Evolutionary conservation across 2,329 filamentous ascomycete genomes (phyloP), one percentile per base, ranked within the genome.

Genomic region (Phialophora verrucosa): DNA sequence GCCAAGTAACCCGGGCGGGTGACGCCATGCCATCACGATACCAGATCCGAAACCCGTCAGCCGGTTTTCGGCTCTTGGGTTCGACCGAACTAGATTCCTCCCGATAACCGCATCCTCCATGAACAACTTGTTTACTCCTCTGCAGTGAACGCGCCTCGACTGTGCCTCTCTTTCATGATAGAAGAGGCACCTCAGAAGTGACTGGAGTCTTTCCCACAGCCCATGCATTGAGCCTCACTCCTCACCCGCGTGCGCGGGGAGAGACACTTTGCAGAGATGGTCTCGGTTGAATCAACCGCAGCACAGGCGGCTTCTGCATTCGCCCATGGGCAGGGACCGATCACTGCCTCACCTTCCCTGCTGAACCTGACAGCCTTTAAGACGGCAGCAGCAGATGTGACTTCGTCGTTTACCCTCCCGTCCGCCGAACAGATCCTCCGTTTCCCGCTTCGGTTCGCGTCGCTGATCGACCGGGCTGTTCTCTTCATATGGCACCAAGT

Each of bases 391-490:
- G 58, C 63, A 4, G 70, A 71, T 47, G 49, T 63, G 12, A 70
- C 68, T 4, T 67, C 69, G 38, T 64, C 69, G 49, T 74, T 73
- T 49, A 62, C 74, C 32, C 55, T 74, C 27, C 71, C 75, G 12
- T 71, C 74, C 23, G 69, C 74, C 11, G 74, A 74, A 63, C 75
- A 77, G 27, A 63, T 79, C 20, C 69, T 79, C 44, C 73, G 75
- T 29, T 71, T 76, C 57, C 78, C 78, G 17, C 70, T 80, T 59
- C 78, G 78, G 51, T 73, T 75, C 59, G 69, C 79, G n/a, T 73
- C 75, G 55, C 75, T 74, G 59, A 75, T 74, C 27, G 78, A 80
- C 65, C 72, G 72, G 17, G 75, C 78, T 63, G 72, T 77, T 1
- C 75, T 80, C 54, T 72, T 69, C 27, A 75, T 76, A 6, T 68